Evolutionary conservation across 768 basidiomycete species (phyloP).

Genomic region (Auriscalpium orientale): DNA sequence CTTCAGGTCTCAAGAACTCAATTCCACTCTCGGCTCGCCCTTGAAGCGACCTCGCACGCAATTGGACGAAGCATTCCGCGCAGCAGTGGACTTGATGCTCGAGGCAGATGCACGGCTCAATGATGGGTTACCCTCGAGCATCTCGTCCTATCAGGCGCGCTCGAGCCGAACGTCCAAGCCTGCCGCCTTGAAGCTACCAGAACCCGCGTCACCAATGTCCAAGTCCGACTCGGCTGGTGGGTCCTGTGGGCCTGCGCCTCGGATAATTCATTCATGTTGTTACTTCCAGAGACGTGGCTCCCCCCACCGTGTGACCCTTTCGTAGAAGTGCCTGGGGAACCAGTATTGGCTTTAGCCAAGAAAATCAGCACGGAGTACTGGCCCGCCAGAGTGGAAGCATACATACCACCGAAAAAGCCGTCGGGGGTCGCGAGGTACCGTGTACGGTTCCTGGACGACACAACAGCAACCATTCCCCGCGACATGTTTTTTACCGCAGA

Average conservation of each 20-base stretch:
- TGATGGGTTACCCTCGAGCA: conserved; percentile 13
- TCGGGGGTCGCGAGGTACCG: conserved; percentile 39
- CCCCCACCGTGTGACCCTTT: conserved; percentile 40
- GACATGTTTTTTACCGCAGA: conserved; percentile 50
- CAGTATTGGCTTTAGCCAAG: conserved; percentile 45
- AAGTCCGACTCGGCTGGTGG: neutral
- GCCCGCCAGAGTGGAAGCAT: conserved; percentile 57
- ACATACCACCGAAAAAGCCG: conserved; percentile 35
- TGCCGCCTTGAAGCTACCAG: neutral
- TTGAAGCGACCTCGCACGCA: conserved; percentile 9
- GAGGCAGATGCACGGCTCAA: conserved; percentile 10
- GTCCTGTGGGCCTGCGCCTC: conserved; percentile 4
- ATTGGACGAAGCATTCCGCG: conserved; percentile 10
- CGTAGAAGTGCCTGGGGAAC: conserved; percentile 60
- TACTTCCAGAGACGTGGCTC: conserved; percentile 22
- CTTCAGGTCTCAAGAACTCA: conserved; percentile 14
- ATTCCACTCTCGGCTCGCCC: neutral
- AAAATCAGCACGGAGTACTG: conserved; percentile 39
- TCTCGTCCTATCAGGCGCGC: conserved; percentile 9
- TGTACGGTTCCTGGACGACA: conserved; percentile 54
- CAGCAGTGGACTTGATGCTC: conserved; percentile 12
- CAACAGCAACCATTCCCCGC: conserved; percentile 32
- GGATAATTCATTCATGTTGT: conserved; percentile 7
- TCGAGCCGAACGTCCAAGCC: neutral
- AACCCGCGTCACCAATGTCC: neutral